phyloP scores from a whole-genome alignment of 140 eudicot genomes.

The Ambrosia hybrid region DNA sequence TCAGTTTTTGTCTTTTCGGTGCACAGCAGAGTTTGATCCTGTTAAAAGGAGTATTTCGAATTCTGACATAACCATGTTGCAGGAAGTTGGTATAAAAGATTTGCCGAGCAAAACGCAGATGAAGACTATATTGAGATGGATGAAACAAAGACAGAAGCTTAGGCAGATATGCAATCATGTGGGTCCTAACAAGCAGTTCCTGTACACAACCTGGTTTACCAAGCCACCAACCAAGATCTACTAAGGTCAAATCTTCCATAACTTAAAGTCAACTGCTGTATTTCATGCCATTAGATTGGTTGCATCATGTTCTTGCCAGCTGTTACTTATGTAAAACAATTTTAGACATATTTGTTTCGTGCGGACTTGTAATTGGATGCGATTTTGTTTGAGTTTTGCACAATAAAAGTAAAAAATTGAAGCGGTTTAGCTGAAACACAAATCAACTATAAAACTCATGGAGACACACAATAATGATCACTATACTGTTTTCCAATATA shows the following conservation, averaged over 20 bases:
- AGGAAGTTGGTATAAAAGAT: constrained; percentile 84
- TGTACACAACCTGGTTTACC: constrained; percentile 92
- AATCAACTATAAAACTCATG: not conserved
- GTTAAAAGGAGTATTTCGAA: not conserved
- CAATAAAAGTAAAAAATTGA: not conserved
- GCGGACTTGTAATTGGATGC: not conserved
- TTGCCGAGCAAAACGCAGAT: constrained; percentile 82
- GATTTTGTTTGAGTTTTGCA: not conserved
- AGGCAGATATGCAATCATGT: constrained; percentile 86
- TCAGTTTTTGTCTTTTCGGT: not conserved
- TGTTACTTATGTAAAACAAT: constrained; percentile 5
- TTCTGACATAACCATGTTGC: constrained; percentile 18
- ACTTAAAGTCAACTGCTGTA: constrained; percentile 29
- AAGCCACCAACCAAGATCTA: constrained; percentile 40
- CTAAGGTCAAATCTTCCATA: constrained; percentile 32
- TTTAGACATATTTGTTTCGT: constrained; percentile 1
- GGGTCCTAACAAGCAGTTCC: constrained; percentile 82
- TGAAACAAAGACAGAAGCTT: constrained; percentile 94
- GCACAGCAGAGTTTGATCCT: not conserved
- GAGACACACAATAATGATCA: not conserved
- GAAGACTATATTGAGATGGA: constrained; percentile 89
- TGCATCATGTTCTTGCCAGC: constrained; percentile 17
- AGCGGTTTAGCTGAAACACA: constrained; percentile 11
- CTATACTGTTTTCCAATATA: constrained; percentile 31
- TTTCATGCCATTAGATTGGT: not conserved